Conservation (phyloP, 2,329 filamentous ascomycete genomes). For the Fusarium avenaceum region DNA sequence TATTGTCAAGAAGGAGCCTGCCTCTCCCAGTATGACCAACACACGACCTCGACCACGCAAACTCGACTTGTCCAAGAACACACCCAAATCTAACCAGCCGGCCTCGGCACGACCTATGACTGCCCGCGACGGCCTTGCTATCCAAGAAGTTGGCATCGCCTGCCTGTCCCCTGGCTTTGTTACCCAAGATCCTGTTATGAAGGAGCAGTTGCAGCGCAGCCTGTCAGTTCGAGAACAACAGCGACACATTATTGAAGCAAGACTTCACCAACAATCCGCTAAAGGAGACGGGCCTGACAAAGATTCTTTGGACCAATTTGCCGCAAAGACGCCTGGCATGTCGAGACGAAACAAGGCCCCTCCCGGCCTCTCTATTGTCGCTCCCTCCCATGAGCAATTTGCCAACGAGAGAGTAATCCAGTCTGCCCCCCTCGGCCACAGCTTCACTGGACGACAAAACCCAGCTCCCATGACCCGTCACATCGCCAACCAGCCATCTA, state of each 20-base stretch:
- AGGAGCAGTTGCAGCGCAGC: slow-evolving; percentile 94
- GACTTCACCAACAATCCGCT: slow-evolving; percentile 89
- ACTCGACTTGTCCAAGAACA: slow-evolving; percentile 80
- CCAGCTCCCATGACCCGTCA: slow-evolving; percentile 82
- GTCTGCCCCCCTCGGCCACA: slow-evolving; percentile 93
- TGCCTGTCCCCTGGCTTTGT: slow-evolving; percentile 96
- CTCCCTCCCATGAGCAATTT: slow-evolving; percentile 91
- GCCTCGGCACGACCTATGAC: slow-evolving; percentile 81
- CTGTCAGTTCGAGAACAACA: slow-evolving; percentile 95
- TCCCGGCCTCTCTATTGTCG: slow-evolving; percentile 92
- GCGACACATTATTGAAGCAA: slow-evolving; percentile 91
- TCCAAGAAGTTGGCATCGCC: slow-evolving; percentile 93
- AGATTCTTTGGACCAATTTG: slow-evolving; percentile 63
- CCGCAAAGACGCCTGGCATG: slow-evolving; percentile 79
- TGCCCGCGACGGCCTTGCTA: slow-evolving; percentile 81
- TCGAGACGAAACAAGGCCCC: slow-evolving; percentile 84
- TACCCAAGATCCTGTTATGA: slow-evolving; percentile 96
- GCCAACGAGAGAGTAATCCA: slow-evolving; percentile 96
- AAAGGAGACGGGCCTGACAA: slow-evolving; percentile 77
- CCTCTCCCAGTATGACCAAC: slow-evolving; percentile 83
- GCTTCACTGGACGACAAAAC: slow-evolving; percentile 91
- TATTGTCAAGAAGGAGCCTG: slow-evolving; percentile 95
- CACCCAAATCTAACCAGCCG: slow-evolving; percentile 65
- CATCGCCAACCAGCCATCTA: slow-evolving; percentile 84
- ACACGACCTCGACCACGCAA: slow-evolving; percentile 81